Evolutionary conservation across 805 yeast genomes (phyloP).

Genomic region (Candida multigemmis): DNA sequence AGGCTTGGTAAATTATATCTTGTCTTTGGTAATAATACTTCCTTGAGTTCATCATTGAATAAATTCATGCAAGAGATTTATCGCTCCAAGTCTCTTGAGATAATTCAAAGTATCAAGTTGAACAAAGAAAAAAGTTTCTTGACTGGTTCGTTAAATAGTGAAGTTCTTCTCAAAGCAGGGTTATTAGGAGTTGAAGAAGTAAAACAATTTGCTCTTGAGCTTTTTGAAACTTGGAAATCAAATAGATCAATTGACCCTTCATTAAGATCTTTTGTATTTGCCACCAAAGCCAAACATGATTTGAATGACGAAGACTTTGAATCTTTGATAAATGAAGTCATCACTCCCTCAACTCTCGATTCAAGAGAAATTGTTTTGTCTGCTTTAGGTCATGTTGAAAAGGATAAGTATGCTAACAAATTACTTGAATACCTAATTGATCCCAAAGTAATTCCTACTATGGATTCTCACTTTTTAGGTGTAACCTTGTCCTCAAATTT

Average conservation of each 20-base stretch:
- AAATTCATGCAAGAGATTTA: slow-evolving; percentile 19
- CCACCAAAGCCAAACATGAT: slow-evolving; percentile 27
- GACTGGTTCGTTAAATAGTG: slow-evolving; percentile 23
- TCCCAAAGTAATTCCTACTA: slow-evolving; percentile 38
- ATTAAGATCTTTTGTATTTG: slow-evolving; percentile 32
- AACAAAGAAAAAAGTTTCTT: slow-evolving; percentile 14
- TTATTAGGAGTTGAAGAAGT: slow-evolving; percentile 26
- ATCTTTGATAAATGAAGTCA: slow-evolving; percentile 36
- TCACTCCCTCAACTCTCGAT: slow-evolving; percentile 45
- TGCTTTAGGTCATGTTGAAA: slow-evolving; percentile 43
- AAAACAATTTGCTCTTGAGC: slow-evolving; percentile 21
- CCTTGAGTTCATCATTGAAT: slow-evolving; percentile 15
- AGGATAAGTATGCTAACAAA: slow-evolving; percentile 23
- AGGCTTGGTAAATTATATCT: slow-evolving; percentile 26
- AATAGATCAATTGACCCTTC: slow-evolving; percentile 30
- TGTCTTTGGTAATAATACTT: slow-evolving; percentile 21
- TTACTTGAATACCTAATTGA: slow-evolving; percentile 34
- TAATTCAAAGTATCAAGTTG: slow-evolving; percentile 15
- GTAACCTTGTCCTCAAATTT: slow-evolving; percentile 38
- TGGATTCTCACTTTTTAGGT: slow-evolving; percentile 51
- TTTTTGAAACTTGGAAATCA: slow-evolving; percentile 15
- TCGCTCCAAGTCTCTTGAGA: no score
- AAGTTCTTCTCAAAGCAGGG: slow-evolving; percentile 33
- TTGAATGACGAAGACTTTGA: slow-evolving; percentile 24
- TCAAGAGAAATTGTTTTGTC: slow-evolving; percentile 47